Conservation (phyloP, 495 filamentous ascomycete species). For the Chaetomidium leptoderma region DNA sequence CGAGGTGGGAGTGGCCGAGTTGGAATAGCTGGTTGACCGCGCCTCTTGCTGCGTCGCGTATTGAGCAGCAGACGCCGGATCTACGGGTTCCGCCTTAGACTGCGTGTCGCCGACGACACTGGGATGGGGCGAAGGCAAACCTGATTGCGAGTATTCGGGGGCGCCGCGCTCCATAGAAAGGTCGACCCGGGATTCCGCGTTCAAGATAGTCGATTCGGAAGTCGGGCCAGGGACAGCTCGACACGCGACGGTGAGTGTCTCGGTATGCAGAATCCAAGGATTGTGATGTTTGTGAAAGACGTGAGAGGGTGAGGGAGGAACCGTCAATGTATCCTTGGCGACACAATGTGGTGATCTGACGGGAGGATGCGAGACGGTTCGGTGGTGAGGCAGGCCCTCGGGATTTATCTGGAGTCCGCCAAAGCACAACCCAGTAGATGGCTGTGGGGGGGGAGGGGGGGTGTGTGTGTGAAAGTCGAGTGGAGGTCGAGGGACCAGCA, state of each 20-base stretch:
- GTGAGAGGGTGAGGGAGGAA: not conserved
- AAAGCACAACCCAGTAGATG: not conserved
- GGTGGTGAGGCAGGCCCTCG: not conserved
- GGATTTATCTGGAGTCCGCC: not conserved
- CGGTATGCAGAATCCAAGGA: not conserved
- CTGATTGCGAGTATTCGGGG: slow-evolving; percentile 95
- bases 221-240: not conserved
- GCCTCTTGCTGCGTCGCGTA: slow-evolving; percentile 71
- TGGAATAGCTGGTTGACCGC: slow-evolving; percentile 64
- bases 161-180: slow-evolving; percentile 84
- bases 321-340: slow-evolving; percentile 4
- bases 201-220: slow-evolving; percentile 9
- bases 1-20: slow-evolving; percentile 78
- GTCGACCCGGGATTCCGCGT: too few relatives aligned
- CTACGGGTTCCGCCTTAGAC: slow-evolving; percentile 80
- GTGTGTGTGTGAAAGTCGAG: slow-evolving; percentile 3
- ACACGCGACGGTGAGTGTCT: not conserved
- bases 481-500: slow-evolving; percentile 1
- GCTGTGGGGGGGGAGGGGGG: not conserved
- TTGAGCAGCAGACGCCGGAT: slow-evolving; percentile 79
- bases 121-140: slow-evolving; percentile 86
- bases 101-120: slow-evolving; percentile 61
- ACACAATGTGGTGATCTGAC: not conserved
- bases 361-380: not conserved
- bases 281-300: not conserved